Evolutionary conservation across 164 flowering plant species (phyloP), one percentile per base, ranked within the genome.

Genomic region (Magnolia kwangsiensis): DNA sequence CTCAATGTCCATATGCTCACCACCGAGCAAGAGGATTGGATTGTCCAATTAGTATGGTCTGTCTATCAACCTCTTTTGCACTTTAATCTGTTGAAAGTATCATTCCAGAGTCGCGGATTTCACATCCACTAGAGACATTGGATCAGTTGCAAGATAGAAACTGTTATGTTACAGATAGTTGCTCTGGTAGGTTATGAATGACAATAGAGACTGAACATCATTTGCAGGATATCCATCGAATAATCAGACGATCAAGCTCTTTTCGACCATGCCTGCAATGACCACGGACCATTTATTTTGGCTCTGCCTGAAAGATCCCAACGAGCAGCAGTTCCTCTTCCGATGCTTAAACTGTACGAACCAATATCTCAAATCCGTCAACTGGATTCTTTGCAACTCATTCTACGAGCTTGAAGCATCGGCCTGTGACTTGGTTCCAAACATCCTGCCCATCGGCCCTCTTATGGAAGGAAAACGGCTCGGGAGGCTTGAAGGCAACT

Each of bases 331-430:
- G 20, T 49, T 7, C 11, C 0, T 85, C 1, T 80, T 81, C 13
- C 20, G 72, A 31, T 19, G 18, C 50, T 20, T 71, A 29, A 6
- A 68, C 2, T 27, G 71, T 11, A 49, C 8, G 65, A 81, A 50
- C 77, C 1, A 72, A 50, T 11, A 59, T 18, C 8, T 63, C 20
- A 73, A 76, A 71, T 19, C 29, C 1, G 79, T 73, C 10, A 77
- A 85, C 5, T 77, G 69, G 78, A 11, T 80, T 4, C 59, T 86
- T 13, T 85, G 89, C 86, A 86, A 86, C 82, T 80, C 89, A 23
- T 74, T 68, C 50, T 24, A 66, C 16, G 87, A 83, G 19, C 80
- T 86, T 4, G 87, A 86, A 71, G 77, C 78, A 0, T 75, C 75
- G 0, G 23, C 68, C 16, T 63, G 37, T 51, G 16, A 61, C 1